Base-by-base conservation (phyloP, 139 green algal genomes). In the Zygnema cylindricum region DNA sequence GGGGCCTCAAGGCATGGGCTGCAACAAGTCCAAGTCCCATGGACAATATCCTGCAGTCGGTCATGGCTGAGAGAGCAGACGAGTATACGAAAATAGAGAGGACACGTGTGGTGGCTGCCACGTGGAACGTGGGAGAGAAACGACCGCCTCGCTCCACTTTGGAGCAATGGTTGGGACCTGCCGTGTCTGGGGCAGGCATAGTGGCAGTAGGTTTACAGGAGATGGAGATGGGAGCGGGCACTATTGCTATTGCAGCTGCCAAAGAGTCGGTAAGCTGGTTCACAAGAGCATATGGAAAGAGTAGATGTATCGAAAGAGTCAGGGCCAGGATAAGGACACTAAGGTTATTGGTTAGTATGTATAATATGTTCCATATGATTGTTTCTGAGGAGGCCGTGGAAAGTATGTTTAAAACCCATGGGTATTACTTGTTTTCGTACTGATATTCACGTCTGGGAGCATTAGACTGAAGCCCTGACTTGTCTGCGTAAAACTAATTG, bases 91-190 rank as follows among this genome's bases (percentile, higher is more conserved):
- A 39, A n/a, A 43, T 40, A 30, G 38, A 55, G 40, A 42, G 32
- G 25, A 43, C 89, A 43, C 57, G 43, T 36, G 54, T 91, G 23
- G 32, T 82, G 22, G 49, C 69, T 25, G 81, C 43, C 0, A 91
- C 86, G 16, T 91, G 86, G 86, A 91, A 91, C 82, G 86, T 91
- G 82, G 75, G 75, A 22, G 81, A 91, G 81, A 35, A 81, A 55
- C 42, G 76, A 25, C 69, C 87, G 0, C 38, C 32, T 22, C 32
- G 11, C 30, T 42, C 41, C 22, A 77, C 39, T 16, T 21, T 91
- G 1, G 3, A 86, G 16, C 2, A n/a, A 21, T 90, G 81, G 87
- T 43, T 91, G 30, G 41, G 2, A 33, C 69, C 42, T 30, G 82
- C 30, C 35, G 86, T 49, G 23, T 25, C 25, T 3, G 49, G 78